A percentile compares a stretch with the other conserved stretches of the same genome.
Evolutionary conservation across 352 stramenopile species (phyloP).

Genomic region (Blastocystis sp.): DNA sequence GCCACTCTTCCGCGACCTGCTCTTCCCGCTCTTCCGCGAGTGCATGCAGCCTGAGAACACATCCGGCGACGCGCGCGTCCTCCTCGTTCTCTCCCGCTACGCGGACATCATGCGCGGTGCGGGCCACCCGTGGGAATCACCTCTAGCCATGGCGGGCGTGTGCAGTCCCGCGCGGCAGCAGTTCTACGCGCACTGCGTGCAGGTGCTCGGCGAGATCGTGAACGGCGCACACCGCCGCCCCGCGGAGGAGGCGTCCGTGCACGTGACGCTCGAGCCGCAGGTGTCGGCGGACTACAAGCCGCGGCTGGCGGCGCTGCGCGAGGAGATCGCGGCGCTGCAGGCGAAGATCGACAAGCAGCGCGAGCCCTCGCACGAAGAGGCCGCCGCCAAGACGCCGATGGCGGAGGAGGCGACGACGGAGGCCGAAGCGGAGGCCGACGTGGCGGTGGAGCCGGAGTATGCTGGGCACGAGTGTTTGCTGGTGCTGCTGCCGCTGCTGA

Average conservation of each 20-base stretch:
- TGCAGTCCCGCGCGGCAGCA: constrained; percentile 33
- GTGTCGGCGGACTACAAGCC: neutral
- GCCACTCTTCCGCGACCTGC: constrained; percentile 20
- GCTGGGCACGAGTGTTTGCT: constrained; percentile 62
- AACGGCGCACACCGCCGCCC: neutral
- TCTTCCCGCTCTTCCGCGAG: constrained; percentile 69
- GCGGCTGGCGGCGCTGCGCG: neutral
- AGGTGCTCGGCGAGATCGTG: constrained; percentile 12
- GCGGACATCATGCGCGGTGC: constrained; percentile 26
- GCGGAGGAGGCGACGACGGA: constrained; percentile 21
- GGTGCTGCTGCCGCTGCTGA: constrained; percentile 65
- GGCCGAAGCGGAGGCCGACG: constrained; percentile 12
- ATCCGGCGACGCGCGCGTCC: constrained; percentile 59
- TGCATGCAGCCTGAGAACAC: constrained; percentile 58
- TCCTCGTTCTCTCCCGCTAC: constrained; percentile 32
- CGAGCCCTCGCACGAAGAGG: neutral
- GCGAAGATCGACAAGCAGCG: constrained; percentile 45
- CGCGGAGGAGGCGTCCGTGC: neutral
- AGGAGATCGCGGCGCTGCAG: constrained; percentile 65
- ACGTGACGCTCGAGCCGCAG: constrained; percentile 2
- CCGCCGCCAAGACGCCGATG: neutral
- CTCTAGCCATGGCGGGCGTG: constrained; percentile 58
- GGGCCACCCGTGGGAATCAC: neutral
- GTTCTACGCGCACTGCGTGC: constrained; percentile 9
- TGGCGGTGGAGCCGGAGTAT: neutral